Evolutionary conservation across 768 basidiomycete genomes (phyloP).

Genomic region (Russula foetens): DNA sequence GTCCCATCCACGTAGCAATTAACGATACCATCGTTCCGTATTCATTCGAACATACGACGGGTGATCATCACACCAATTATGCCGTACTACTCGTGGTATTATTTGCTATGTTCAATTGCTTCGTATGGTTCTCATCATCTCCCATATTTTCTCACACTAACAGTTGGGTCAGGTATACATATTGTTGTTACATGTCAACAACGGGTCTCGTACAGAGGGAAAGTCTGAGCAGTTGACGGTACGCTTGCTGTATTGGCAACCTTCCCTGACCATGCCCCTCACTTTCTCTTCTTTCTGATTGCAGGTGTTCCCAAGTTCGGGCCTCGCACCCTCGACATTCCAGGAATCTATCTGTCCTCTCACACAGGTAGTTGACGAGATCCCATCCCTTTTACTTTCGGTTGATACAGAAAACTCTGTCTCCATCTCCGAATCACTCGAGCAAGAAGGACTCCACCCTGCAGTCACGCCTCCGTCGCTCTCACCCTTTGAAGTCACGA

Average conservation of each 20-base stretch:
- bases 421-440: background rate
- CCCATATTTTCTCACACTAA: background rate
- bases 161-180: constrained; percentile 1
- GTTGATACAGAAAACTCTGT: background rate
- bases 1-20: background rate
- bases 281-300: background rate
- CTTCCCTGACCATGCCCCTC: background rate
- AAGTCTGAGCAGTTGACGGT: background rate
- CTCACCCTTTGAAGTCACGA: background rate
- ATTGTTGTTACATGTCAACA: background rate
- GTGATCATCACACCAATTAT: background rate
- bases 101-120: constrained; percentile 3
- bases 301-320: background rate
- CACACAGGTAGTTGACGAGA: background rate
- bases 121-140: background rate
- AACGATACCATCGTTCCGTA: background rate
- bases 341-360: background rate
- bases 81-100: constrained; percentile 1
- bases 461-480: background rate
- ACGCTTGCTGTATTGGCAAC: background rate
- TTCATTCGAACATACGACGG: background rate
- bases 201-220: background rate
- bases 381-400: background rate
- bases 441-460: background rate
- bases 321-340: background rate